A percentile compares a stretch with the other conserved stretches of the same genome.
These are phyloP conservation scores for Bryum argenteum DNA, from an alignment of 225 moss, liverwort and hornwort species.

Conservation along the genomic window DNA sequence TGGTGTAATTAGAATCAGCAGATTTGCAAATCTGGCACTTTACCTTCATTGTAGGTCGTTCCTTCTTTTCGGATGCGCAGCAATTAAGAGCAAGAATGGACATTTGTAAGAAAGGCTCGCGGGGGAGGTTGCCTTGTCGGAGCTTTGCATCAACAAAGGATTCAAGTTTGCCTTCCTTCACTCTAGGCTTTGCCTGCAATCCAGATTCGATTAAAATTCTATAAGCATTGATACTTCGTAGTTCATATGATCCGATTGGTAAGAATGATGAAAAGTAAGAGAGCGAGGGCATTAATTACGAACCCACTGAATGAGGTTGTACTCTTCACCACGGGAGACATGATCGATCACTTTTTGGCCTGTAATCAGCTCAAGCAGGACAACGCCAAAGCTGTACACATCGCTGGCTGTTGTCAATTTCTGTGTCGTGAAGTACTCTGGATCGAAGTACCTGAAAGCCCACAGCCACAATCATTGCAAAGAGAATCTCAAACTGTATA, in stretches of 20 bases:
- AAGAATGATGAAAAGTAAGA: too few species aligned
- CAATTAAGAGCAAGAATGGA: constrained; percentile 41
- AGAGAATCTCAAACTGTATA: too few species aligned
- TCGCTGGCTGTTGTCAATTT: constrained; percentile 47
- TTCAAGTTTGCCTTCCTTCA: constrained; percentile 37
- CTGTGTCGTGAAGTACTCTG: constrained; percentile 32
- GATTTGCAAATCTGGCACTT: too few species aligned
- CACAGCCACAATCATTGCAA: too few species aligned
- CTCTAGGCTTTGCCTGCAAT: constrained; percentile 34
- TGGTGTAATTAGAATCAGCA: too few species aligned
- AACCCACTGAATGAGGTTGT: constrained; percentile 50
- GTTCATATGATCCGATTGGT: background rate
- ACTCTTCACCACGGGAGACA: constrained; percentile 45
- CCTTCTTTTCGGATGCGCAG: constrained; percentile 43
- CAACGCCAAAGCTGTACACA: constrained; percentile 46
- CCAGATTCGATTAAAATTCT: background rate
- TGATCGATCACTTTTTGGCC: constrained; percentile 50
- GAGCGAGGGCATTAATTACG: background rate
- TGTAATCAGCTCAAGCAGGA: constrained; percentile 47
- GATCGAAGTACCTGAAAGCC: too few species aligned
- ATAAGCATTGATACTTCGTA: too few species aligned
- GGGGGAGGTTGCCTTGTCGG: constrained; percentile 42
- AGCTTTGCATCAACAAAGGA: constrained; percentile 42
- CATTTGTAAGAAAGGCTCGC: constrained; percentile 25
- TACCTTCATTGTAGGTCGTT: constrained; percentile 51